These are phyloP conservation scores for Fonsecaea pedrosoi DNA, from an alignment of 2,329 filamentous ascomycete genomes.

Conservation along the genomic window DNA sequence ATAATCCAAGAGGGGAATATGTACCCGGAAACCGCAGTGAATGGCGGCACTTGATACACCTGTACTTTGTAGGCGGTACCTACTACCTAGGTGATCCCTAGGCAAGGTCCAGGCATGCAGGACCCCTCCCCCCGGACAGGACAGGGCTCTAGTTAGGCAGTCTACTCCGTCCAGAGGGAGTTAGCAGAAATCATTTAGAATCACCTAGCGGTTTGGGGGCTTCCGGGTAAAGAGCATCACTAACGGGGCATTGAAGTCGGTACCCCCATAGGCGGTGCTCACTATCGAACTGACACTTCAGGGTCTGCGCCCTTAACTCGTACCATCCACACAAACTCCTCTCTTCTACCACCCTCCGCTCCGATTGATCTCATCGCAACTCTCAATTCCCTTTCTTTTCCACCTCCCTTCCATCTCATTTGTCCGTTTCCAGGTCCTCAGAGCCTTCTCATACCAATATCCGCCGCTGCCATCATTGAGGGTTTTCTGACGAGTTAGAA, in stretches of 20 bases:
- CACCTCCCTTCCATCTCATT: conserved; percentile 16
- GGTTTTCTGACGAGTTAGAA: background rate
- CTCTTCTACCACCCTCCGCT: conserved; percentile 11
- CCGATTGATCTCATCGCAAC: conserved; percentile 24
- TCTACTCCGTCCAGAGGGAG: conserved; percentile 1
- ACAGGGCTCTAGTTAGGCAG: background rate
- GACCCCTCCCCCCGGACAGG: background rate
- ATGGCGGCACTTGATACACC: background rate
- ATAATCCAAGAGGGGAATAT: conserved; percentile 12
- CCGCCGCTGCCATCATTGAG: conserved; percentile 14
- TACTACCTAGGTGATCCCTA: background rate
- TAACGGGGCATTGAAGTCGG: background rate
- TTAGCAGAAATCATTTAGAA: conserved; percentile 7
- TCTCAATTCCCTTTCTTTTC: conserved; percentile 18
- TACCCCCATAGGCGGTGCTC: background rate
- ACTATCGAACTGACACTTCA: conserved; percentile 5
- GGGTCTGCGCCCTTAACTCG: background rate
- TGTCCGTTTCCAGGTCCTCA: conserved; percentile 9
- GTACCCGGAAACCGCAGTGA: background rate
- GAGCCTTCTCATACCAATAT: conserved; percentile 12
- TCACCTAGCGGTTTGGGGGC: conserved; percentile 4
- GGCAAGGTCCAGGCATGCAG: background rate
- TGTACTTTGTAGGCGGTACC: background rate
- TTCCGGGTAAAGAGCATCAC: conserved; percentile 8
- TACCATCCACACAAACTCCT: background rate